Base-by-base conservation (phyloP, 768 basidiomycete genomes). In the Tremella yokohamensis region DNA sequence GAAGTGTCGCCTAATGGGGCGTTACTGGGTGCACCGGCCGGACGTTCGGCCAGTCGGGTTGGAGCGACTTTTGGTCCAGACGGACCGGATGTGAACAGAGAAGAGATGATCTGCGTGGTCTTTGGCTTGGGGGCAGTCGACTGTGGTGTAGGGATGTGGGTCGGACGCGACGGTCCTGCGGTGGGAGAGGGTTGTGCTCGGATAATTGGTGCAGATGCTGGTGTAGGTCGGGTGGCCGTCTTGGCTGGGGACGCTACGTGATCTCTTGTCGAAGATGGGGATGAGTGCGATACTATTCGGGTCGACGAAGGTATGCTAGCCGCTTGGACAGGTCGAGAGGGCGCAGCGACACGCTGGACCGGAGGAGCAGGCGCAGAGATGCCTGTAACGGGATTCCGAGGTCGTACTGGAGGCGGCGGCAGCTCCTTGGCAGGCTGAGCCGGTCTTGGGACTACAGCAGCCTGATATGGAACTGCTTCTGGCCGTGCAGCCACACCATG, bases 51-150 rank as follows among this genome's bases (percentile, higher is more conserved):
- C 8, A 18, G 16, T 11, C 42, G 15, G 37, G 57, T 38, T 18
- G 56, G 42, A 19, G 45, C 9, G 13, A 61, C 26, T 60, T 42
- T 49, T n/a, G 58, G 60, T 8, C 55, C 49, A 25, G 15, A 4
- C 6, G 63, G 52, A 22, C 86, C 85, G 19, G 78, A 73, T 2
- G 89, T 84, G 79, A 94, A 94, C 8, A 94, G 80, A 8, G 90
- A 92, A 0, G 92, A 96, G 61, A 94, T 89, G 58, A 92, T 73
- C 58, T 78, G 76, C 16, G 75, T 73, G 11, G 64, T 62, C 7
- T 65, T 59, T 15, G 58, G 16, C 29, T 66, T 62, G 13, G 57
- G 19, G 13, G 57, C 29, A 38, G 57, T 24, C 38, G 51, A 34
- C 44, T 52, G 39, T 6, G 42, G 42, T 4, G 8, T n/a, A 18